Conservation (phyloP, 306 rosid genomes). For the Bauhinia variegata region DNA sequence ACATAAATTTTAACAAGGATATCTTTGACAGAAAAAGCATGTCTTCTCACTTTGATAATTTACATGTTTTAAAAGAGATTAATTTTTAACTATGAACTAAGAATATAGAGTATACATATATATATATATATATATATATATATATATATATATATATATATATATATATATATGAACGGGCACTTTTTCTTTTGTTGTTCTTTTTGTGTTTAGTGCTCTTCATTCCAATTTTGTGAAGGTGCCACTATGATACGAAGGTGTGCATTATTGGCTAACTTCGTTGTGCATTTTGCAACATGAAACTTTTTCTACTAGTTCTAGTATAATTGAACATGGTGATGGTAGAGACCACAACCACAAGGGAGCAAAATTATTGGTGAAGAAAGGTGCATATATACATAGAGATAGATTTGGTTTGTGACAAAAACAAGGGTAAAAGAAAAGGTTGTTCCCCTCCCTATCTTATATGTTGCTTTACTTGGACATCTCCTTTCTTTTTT, state of each 20-base stretch:
- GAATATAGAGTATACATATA: no score
- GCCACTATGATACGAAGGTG: constrained; percentile 36
- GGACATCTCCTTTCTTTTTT: constrained; percentile 43
- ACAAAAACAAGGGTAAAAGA: constrained; percentile 47
- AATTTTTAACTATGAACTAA: no score
- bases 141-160: no score
- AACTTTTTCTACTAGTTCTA: constrained; percentile 10
- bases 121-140: no score
- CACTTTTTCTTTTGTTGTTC: no score
- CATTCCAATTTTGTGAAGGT: constrained; percentile 12
- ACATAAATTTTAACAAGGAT: no score
- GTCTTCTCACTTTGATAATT: no score
- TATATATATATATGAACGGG: not conserved
- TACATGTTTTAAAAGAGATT: no score
- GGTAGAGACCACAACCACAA: no score
- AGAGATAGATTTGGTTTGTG: constrained; percentile 44
- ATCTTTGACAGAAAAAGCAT: no score
- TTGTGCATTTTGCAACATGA: constrained; percentile 28
- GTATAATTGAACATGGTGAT: constrained; percentile 38
- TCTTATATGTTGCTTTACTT: constrained; percentile 52
- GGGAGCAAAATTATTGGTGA: constrained; percentile 32
- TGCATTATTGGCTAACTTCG: constrained; percentile 26
- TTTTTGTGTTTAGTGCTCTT: constrained; percentile 5
- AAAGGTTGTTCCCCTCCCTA: constrained; percentile 44
- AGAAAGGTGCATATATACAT: no score